Evolutionary conservation across 2,329 filamentous ascomycete species (phyloP), one percentile per base, ranked within the genome.

Genomic region (Arachnopeziza araneosa): DNA sequence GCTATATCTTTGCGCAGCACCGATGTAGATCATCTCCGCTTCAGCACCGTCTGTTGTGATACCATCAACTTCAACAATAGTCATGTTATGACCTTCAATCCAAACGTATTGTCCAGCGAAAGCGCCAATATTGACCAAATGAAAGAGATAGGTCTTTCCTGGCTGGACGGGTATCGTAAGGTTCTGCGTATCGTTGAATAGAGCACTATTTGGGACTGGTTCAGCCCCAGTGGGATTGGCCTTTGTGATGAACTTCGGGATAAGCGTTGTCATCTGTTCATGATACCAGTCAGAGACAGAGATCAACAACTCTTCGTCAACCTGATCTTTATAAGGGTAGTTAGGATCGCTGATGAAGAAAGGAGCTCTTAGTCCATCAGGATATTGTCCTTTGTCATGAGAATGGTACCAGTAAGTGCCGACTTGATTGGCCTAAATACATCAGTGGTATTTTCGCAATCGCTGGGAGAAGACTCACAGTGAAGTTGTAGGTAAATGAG

Each of bases 381-480:
- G 82, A 63, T 85, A 86, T 64, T 83, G 80, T 8, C 77, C 79
- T 61, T 75, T 74, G 52, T 76, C 71, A 66, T 84, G 82, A 12
- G 80, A 84, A 68, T 87, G 84, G 64, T 92, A 93, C 89, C 89
- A 92, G 73, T 90, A 92, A 1, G 88, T 90, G 26, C 89, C 89
- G 0, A 86, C 80, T 75, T 90, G 87, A 54, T 84, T 71, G 17
- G 79, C 69, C 79, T 82, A 23, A 24, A 19, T 44, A 12, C 6
- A 23, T 65, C 17, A 60, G 23, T 52, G 89, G 23, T 19, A 17
- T 19, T 26, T 14, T 50, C 21, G 26, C 22, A 49, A 56, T 52
- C 24, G 12, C 12, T 26, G 2, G 2, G 9, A 48, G 17, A 10
- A 24, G 2, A 61, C 67, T 63, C 65, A 87, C 83, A 14, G 66